Evolutionary conservation across 768 basidiomycete species (phyloP).

Genomic region (Lactifluus hygrophoroides): DNA sequence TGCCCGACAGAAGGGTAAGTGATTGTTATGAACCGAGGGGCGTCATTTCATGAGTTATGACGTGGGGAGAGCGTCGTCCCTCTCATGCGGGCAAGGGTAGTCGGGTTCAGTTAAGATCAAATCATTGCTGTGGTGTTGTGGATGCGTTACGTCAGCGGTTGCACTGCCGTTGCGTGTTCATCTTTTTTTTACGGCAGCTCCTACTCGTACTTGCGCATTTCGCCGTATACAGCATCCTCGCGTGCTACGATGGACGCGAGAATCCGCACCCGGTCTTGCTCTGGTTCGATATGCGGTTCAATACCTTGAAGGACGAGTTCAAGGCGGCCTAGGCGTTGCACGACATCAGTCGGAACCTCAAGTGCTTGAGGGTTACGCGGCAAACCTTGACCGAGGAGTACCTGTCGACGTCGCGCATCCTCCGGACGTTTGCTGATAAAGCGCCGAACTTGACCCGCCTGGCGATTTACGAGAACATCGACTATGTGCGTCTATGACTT

Average conservation of each 20-base stretch:
- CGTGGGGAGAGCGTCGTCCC: too few species aligned
- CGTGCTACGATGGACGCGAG: neutral
- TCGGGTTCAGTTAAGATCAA: too few species aligned
- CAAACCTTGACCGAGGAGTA: slow-evolving; percentile 4
- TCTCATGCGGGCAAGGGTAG: too few species aligned
- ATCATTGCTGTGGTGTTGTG: too few species aligned
- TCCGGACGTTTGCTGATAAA: slow-evolving; percentile 4
- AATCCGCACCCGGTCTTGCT: slow-evolving; percentile 3
- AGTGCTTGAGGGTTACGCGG: slow-evolving; percentile 6
- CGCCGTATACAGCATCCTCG: slow-evolving; percentile 11
- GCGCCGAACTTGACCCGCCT: slow-evolving; percentile 10
- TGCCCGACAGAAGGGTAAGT: too few species aligned
- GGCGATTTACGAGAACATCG: slow-evolving; percentile 13
- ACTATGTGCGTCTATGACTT: slow-evolving; percentile 12
- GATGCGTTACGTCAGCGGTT: too few species aligned
- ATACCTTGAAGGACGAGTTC: slow-evolving; percentile 1
- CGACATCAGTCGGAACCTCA: neutral
- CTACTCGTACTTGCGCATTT: slow-evolving; percentile 4
- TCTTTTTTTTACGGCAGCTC: too few species aligned
- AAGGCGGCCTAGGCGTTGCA: neutral
- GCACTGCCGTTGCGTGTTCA: too few species aligned
- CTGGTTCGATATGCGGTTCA: slow-evolving; percentile 10
- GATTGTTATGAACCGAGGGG: too few species aligned
- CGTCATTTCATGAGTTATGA: too few species aligned
- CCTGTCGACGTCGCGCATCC: slow-evolving; percentile 11